Conservation (phyloP, 805 yeast genomes). For the Metschnikowia cubensis region DNA sequence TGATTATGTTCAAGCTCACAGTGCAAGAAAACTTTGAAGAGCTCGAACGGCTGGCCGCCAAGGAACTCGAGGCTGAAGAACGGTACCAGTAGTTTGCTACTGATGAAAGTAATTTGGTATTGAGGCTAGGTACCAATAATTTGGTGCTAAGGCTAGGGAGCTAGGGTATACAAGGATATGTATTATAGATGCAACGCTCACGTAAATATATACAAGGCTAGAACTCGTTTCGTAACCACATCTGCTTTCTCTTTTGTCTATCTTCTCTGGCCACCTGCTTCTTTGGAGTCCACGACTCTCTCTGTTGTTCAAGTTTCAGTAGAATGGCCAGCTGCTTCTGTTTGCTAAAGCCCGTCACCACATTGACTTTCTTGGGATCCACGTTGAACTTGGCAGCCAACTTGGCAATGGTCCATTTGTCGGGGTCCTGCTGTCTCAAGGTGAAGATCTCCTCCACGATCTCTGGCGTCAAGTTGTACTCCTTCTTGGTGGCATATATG, state of each 20-base stretch:
- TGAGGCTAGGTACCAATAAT: slow-evolving; percentile 7
- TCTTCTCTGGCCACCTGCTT: slow-evolving; percentile 51
- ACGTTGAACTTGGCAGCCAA: slow-evolving; percentile 60
- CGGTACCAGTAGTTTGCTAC: not conserved
- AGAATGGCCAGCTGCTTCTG: slow-evolving; percentile 45
- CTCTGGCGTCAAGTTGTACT: slow-evolving; percentile 53
- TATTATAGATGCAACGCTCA: slow-evolving; percentile 1
- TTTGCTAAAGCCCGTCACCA: slow-evolving; percentile 42
- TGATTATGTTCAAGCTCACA: slow-evolving; percentile 61
- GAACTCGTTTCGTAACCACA: slow-evolving; percentile 61
- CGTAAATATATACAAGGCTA: slow-evolving; percentile 12
- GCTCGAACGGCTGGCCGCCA: slow-evolving; percentile 45
- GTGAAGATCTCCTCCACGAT: slow-evolving; percentile 54
- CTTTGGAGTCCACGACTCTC: slow-evolving; percentile 46
- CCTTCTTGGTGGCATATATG: slow-evolving; percentile 33
- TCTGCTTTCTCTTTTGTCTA: slow-evolving; percentile 51
- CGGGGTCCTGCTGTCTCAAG: slow-evolving; percentile 57
- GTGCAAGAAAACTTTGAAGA: slow-evolving; percentile 64
- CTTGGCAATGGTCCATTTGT: slow-evolving; percentile 55
- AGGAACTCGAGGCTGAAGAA: slow-evolving; percentile 27
- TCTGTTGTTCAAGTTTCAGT: slow-evolving; percentile 41
- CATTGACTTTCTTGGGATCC: slow-evolving; percentile 34
- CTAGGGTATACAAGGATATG: not conserved
- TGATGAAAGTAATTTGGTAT: slow-evolving; percentile 5
- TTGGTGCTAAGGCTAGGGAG: too few species aligned